Percentiles rank a stretch among this genome's conserved stretches.
Conservation (phyloP, 257 asterid species). For the Solanum okadae region DNA sequence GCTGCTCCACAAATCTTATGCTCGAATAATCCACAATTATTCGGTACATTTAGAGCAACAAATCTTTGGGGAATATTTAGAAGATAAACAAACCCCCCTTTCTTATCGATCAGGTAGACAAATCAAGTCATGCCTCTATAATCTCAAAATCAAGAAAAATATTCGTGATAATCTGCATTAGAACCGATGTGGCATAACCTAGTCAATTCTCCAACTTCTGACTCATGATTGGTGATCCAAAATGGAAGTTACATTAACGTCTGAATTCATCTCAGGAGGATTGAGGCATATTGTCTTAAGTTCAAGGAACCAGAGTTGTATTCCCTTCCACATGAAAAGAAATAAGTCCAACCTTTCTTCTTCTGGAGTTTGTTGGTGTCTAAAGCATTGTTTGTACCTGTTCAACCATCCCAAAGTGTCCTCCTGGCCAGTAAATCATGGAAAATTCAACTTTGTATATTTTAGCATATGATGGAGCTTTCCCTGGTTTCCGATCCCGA, state of each 20-base stretch:
- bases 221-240: background rate
- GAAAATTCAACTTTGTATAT: background rate
- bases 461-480: background rate
- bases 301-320: background rate
- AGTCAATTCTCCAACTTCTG: background rate
- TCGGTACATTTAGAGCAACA: background rate
- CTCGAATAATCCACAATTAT: background rate
- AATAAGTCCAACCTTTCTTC: background rate
- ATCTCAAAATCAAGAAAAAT: background rate
- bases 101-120: background rate
- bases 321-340: background rate
- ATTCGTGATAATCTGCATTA: background rate
- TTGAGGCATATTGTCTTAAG: background rate
- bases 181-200: background rate
- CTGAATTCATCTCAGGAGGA: background rate
- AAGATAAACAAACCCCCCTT: background rate
- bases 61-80: background rate
- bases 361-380: background rate
- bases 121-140: background rate
- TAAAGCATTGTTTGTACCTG: background rate
- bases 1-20: background rate
- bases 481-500: background rate
- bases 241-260: background rate
- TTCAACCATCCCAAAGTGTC: background rate
- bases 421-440: background rate